Percentiles rank a stretch among this genome's conserved stretches.
phyloP scores from a whole-genome alignment of 495 filamentous ascomycete genomes.

The Cercophora newfieldiana region DNA sequence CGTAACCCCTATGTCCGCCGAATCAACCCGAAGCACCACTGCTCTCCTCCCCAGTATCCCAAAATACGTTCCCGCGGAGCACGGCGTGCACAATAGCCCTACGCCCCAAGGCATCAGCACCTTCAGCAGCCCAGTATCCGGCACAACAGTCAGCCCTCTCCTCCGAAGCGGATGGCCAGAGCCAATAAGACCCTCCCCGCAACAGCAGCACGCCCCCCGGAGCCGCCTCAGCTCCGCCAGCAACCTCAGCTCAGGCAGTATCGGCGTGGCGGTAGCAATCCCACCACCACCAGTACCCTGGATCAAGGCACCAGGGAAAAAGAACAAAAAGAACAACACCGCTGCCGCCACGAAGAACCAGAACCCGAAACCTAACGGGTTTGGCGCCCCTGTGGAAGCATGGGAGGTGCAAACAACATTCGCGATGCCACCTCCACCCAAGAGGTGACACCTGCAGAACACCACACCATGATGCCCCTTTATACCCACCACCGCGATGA shows the following conservation, averaged over 20 bases:
- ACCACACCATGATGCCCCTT: too few species aligned
- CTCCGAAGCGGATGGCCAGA: constrained; percentile 30
- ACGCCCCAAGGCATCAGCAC: constrained; percentile 17
- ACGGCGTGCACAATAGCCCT: constrained; percentile 30
- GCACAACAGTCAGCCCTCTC: constrained; percentile 36
- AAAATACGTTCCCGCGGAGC: constrained; percentile 44
- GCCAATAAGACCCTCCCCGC: constrained; percentile 17
- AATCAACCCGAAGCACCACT: constrained; percentile 35
- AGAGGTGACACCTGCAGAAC: constrained; percentile 17
- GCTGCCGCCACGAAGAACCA: constrained; percentile 19
- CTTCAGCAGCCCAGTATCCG: constrained; percentile 36
- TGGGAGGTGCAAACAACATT: constrained; percentile 33
- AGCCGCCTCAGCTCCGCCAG: constrained; percentile 17
- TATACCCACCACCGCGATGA: too few species aligned
- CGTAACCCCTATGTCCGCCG: constrained; percentile 36
- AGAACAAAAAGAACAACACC: constrained; percentile 21
- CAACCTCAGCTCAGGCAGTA: constrained; percentile 15
- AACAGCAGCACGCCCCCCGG: constrained; percentile 15
- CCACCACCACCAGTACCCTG: constrained; percentile 18
- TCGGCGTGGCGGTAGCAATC: background rate
- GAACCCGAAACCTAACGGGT: background rate
- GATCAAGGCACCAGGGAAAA: constrained; percentile 21
- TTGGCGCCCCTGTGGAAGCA: constrained; percentile 30
- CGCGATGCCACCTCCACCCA: constrained; percentile 23
- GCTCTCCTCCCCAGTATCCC: constrained; percentile 37